Base-by-base conservation (phyloP, 2,329 filamentous ascomycete genomes). In the Xylariomycetidae sp. region DNA sequence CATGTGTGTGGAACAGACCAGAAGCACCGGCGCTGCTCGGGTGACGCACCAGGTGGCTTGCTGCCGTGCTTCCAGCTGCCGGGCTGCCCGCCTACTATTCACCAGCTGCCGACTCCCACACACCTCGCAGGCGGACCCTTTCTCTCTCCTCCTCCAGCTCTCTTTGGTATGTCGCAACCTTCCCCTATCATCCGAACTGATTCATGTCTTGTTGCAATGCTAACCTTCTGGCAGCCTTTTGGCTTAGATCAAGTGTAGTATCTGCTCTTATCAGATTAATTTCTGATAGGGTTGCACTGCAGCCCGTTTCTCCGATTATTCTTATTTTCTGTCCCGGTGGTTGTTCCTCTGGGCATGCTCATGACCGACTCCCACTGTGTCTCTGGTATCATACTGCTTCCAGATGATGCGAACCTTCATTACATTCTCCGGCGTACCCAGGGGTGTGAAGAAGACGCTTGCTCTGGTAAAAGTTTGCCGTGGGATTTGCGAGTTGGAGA, bases 201-300 rank as follows among this genome's bases (percentile, higher is more conserved):
- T n/a, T n/a, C n/a, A n/a, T n/a, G 10, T 26, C 13, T 35, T 15
- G 27, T 35, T 31, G 31, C 22, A 19, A n/a, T n/a, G 9, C n/a
- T 65, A 61, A 65, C 84, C 85, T 12, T 23, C 12, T 32, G 22
- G n/a, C n/a, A n/a, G n/a, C 48, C 48, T 51, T 52, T 53, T 53
- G 50, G 50, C 50, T 53, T 53, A 53, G 50, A 53, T 53, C 50
- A 53, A 52, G 50, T 53, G 50, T 53, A 53, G 82, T 86, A 86
- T 85, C 81, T 85, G 82, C 87, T 88, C 82, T 87, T 86, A 83
- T 85, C 79, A 88, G 83, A 87, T 88, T 89, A 87, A 88, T 86
- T 79, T 82, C 83, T 88, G 82, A 80, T 84, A 86, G 74, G 72
- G 70, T 68, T 71, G 74, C 74, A 83, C 66, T 70, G 74, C 70